Evolutionary conservation across 1,139 yeast genomes (phyloP).

Genomic region (Meyerozyma elateridarum): DNA sequence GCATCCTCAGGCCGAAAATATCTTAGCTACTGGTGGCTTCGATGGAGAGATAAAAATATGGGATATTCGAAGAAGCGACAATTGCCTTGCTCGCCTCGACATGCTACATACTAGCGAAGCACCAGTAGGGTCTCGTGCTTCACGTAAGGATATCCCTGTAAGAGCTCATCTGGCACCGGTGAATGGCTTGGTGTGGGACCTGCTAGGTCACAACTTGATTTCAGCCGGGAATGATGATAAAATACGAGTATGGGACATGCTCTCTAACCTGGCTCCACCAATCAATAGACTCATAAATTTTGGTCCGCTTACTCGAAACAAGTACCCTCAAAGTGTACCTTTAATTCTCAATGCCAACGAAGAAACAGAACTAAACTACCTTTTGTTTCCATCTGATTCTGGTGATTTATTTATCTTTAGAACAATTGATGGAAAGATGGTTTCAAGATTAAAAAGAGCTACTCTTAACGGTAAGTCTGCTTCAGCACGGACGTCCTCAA

Average conservation of each 20-base stretch:
- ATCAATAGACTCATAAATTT: conserved; percentile 65
- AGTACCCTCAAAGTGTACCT: conserved; percentile 47
- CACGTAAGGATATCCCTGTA: conserved; percentile 26
- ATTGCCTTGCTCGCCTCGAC: conserved; percentile 62
- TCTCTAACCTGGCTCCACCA: conserved; percentile 40
- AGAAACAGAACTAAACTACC: conserved; percentile 51
- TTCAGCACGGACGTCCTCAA: conserved; percentile 42
- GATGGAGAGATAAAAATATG: conserved; percentile 67
- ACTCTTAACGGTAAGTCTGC: conserved; percentile 22
- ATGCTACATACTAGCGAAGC: conserved; percentile 33
- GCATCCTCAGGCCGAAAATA: conserved; percentile 63
- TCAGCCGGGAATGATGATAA: conserved; percentile 77
- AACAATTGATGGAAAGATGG: conserved; percentile 58
- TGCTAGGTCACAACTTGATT: conserved; percentile 52
- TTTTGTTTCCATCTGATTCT: conserved; percentile 72
- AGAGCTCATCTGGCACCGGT: conserved; percentile 74
- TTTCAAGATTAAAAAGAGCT: conserved; percentile 42
- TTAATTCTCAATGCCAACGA: conserved; percentile 37
- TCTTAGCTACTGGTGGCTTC: conserved; percentile 71
- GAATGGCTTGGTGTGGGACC: conserved; percentile 71
- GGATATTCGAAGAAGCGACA: conserved; percentile 70
- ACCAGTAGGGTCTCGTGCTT: conserved; percentile 17
- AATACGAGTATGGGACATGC: conserved; percentile 69
- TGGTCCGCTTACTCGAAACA: conserved; percentile 74
- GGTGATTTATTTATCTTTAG: conserved; percentile 71